A percentile compares a stretch with the other conserved stretches of the same genome.
phyloP scores from a whole-genome alignment of 2,329 filamentous ascomycete genomes.

The Lithohypha guttulata region DNA sequence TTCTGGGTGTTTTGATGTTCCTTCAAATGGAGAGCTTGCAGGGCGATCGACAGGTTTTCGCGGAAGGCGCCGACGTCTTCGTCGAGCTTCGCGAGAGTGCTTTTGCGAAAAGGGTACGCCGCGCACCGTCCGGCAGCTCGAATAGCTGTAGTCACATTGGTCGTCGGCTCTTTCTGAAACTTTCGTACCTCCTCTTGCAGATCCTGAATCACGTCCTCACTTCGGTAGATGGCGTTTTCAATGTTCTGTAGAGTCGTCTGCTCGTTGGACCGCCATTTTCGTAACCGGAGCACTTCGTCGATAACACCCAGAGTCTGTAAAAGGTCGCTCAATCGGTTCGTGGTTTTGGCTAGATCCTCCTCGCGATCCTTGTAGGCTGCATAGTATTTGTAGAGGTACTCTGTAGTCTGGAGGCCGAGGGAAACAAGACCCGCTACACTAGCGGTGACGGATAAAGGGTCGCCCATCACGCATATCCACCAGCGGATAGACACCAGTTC shows the following conservation, averaged over 20 bases:
- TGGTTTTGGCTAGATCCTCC: conserved; percentile 23
- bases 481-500: too few relatives aligned
- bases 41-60: conserved; percentile 24
- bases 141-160: conserved; percentile 10
- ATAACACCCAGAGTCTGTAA: conserved; percentile 22
- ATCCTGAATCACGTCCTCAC: conserved; percentile 24
- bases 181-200: conserved; percentile 23
- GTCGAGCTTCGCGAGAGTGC: conserved; percentile 31
- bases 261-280: conserved; percentile 22
- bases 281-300: conserved; percentile 14
- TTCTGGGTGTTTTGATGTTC: conserved; percentile 21
- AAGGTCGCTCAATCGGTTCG: conserved; percentile 22
- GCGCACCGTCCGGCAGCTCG: conserved; percentile 16
- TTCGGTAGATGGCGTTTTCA: conserved; percentile 22
- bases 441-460: conserved; percentile 23
- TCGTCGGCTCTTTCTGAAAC: conserved; percentile 16
- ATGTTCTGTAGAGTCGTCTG: conserved; percentile 20
- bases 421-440: conserved; percentile 28
- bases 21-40: conserved; percentile 27
- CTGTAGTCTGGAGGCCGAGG: conserved; percentile 28
- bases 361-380: conserved; percentile 22
- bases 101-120: conserved; percentile 28
- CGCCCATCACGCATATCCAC: too few relatives aligned
- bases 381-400: conserved; percentile 29
- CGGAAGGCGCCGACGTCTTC: conserved; percentile 28